A percentile compares a stretch with the other conserved stretches of the same genome.
Conservation (phyloP, 306 rosid genomes). For the Styphnolobium japonicum region DNA sequence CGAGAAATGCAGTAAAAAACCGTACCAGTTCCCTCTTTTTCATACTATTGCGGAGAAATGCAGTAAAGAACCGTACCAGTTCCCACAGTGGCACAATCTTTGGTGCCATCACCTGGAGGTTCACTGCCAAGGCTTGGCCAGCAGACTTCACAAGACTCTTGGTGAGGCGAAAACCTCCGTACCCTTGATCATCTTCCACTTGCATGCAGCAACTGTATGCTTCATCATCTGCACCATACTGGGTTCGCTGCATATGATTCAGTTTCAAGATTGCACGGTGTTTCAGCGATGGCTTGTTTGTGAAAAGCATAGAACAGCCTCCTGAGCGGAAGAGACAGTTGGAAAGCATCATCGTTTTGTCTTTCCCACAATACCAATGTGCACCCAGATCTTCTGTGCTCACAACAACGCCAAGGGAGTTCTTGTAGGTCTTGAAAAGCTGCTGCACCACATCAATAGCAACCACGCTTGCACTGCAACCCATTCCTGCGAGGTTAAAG, state of each 20-base stretch:
- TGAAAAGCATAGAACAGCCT: constrained; percentile 73
- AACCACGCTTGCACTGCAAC: constrained; percentile 78
- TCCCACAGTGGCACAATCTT: constrained; percentile 66
- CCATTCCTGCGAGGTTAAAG: constrained; percentile 85
- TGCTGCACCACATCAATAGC: constrained; percentile 72
- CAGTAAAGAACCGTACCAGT: constrained; percentile 30
- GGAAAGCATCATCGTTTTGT: constrained; percentile 72
- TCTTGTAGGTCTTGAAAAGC: constrained; percentile 47
- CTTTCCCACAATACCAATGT: constrained; percentile 74
- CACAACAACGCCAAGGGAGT: constrained; percentile 59
- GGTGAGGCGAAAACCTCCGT: constrained; percentile 63
- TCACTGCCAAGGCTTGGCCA: constrained; percentile 55
- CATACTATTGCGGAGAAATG: neutral
- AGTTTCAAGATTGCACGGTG: constrained; percentile 56
- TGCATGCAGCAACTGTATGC: constrained; percentile 82
- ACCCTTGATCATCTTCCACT: constrained; percentile 61
- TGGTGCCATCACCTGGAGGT: constrained; percentile 52
- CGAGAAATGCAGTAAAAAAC: constrained; percentile 22
- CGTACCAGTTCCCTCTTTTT: constrained; percentile 33
- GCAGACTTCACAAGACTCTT: constrained; percentile 68
- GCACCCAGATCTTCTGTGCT: constrained; percentile 81
- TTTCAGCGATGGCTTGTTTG: constrained; percentile 45
- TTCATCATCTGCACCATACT: constrained; percentile 65
- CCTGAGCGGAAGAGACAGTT: constrained; percentile 83
- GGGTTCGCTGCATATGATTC: constrained; percentile 65